Base-by-base conservation (phyloP, 495 filamentous ascomycete genomes). In the Cetradonia linearis region DNA sequence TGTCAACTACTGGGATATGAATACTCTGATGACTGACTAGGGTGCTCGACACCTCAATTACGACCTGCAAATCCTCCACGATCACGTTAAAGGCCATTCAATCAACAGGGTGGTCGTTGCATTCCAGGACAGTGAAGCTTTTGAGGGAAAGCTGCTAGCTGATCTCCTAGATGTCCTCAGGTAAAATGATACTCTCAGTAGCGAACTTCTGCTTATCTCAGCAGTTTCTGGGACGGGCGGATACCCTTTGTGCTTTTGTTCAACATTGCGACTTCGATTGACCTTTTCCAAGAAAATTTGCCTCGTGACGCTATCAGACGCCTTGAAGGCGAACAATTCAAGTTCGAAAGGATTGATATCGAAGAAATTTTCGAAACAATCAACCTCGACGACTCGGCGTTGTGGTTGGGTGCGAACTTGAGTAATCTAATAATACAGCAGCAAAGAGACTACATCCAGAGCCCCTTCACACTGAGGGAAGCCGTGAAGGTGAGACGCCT, bases 111-210 rank as follows among this genome's bases (percentile, higher is more conserved):
- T 95, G 34, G 76, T 92, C 9, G 70, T 98, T 25, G 84, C 86
- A 16, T 84, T 98, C 55, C 84, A 88, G 67, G 94, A 97, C 68
- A 94, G 87, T 61, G 94, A 98, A 71, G 91, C 86, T 6, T 96
- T 97, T 68, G 91, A 96, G 66, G 80, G 79, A 37, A 75, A 71
- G n/a, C 70, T 96, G 31, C 72, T 97, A 34, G 83, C 81, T 2
- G 90, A 96, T 69, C 70, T 95, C 31, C 77, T 96, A 42, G 80
- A 80, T 27, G 72, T 97, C 5, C 81, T 97, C 53, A 85, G 82
- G 87, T 94, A 73, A 58, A 80, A 18, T 25, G 44, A 16, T 56
- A 20, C 20, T 25, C 16, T 13, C 14, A 10, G 27, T 56, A 11
- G 1, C n/a, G 30, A 34, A 61, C 42, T 23, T 20, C 63, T 37